Evolutionary conservation across 176 grass and related monocot species (phyloP).

Genomic region (maize (Zea mays)): DNA sequence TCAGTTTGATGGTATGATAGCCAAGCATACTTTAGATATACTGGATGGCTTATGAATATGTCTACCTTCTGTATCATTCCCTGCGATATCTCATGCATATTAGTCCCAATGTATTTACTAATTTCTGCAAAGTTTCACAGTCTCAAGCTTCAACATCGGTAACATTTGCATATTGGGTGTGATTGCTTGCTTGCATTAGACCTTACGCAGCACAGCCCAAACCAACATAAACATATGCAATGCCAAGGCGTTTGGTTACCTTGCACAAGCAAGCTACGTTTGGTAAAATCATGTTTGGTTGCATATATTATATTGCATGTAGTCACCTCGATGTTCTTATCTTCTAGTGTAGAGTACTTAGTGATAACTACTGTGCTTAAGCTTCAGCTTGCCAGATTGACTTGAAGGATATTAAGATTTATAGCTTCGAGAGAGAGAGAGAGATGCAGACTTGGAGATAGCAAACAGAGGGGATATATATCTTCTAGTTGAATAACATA

Average conservation of each 20-base stretch:
- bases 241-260: too few relatives aligned
- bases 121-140: not conserved
- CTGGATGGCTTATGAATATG: not conserved
- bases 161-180: not conserved
- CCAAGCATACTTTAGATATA: not conserved
- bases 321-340: not conserved
- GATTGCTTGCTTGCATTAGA: too few relatives aligned
- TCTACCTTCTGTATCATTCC: too few relatives aligned
- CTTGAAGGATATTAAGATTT: not conserved
- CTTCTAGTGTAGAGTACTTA: not conserved
- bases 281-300: too few relatives aligned
- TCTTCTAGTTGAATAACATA: not conserved
- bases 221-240: too few relatives aligned
- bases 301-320: too few relatives aligned
- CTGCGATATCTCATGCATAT: not conserved
- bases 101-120: not conserved
- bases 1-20: not conserved
- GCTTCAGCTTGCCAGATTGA: not conserved
- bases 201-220: too few relatives aligned
- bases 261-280: too few relatives aligned
- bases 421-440: not conserved
- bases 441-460: not conserved
- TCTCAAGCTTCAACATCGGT: constrained; percentile 13
- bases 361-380: not conserved
- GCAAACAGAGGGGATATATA: not conserved